Base-by-base conservation (phyloP, 306 rosid genomes). In the Datisca glomerata region DNA sequence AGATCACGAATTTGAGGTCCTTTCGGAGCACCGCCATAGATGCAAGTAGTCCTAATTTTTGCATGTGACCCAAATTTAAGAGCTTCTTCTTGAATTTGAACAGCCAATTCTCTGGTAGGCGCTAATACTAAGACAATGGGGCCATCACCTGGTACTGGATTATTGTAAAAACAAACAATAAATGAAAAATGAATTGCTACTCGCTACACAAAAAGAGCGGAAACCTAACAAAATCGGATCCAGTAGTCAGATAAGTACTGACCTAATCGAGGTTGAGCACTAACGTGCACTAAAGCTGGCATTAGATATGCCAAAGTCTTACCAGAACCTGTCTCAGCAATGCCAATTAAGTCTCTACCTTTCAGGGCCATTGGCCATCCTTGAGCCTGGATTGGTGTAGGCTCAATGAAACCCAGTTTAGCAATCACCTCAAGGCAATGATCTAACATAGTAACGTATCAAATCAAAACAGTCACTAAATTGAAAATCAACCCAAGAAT, bases 341-440 rank as follows among this genome's bases (percentile, higher is more conserved):
- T 89, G 60, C 97, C 95, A 56, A 89, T 49, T 53, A 89, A 70
- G 63, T 89, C 97, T 59, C 95, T 74, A 64, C 97, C 97, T 57
- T 68, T 89, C 13, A 89, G 69, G 63, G 95, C 97, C 93, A 89
- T 89, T 24, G 97, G 95, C 97, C 97, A 89, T 55, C 97, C 97
- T 53, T 89, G 97, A 63, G 95, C 83, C 64, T 89, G 95, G 57
- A 89, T 89, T 51, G 97, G 79, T 8, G 97, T 89, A 22, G 97
- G 97, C 67, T 89, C 95, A 36, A 70, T 77, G 61, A 89, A 89
- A 44, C 97, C 97, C 83, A 77, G 64, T n/a, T 75, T 83, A 11
- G 76, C 86, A 63, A 89, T 77, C 45, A 59, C 91, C 22, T 89
- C 91, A 11, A 89, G 91, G 66, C 89, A 83, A 66, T 77, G 72